Percentiles rank a stretch among this genome's conserved stretches.
Evolutionary conservation across 805 yeast species (phyloP).

Genomic region (Metschnikowia similis): DNA sequence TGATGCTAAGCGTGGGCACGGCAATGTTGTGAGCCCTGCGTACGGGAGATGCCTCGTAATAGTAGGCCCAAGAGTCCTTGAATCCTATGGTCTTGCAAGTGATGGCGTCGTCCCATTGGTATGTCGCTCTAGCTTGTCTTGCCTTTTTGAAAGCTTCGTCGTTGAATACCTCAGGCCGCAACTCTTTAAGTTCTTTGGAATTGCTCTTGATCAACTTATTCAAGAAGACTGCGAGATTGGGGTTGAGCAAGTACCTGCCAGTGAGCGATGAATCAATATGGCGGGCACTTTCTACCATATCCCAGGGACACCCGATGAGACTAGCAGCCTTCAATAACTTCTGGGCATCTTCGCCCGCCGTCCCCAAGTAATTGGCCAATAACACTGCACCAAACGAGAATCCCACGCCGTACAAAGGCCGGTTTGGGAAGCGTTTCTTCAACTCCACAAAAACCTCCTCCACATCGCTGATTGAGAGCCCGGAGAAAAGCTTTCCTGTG

Average conservation of each 20-base stretch:
- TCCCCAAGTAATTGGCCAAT: conserved; percentile 68
- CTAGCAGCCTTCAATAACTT: conserved; percentile 46
- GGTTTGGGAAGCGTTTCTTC: conserved; percentile 48
- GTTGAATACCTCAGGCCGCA: conserved; percentile 25
- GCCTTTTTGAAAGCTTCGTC: conserved; percentile 47
- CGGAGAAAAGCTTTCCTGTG: conserved; percentile 67
- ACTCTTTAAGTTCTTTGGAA: conserved; percentile 27
- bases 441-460: conserved; percentile 51
- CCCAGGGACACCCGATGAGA: conserved; percentile 70
- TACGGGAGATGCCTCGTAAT: conserved; percentile 56
- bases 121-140: conserved; percentile 33
- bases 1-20: conserved; percentile 62
- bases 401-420: conserved; percentile 68
- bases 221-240: conserved; percentile 30
- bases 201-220: conserved; percentile 31
- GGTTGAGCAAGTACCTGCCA: conserved; percentile 32
- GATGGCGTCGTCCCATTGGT: conserved; percentile 59
- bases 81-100: conserved; percentile 69
- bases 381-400: conserved; percentile 77
- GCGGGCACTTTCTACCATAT: conserved; percentile 48
- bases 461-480: conserved; percentile 68
- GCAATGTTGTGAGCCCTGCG: conserved; percentile 47
- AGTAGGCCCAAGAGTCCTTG: conserved; percentile 60
- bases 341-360: conserved; percentile 37
- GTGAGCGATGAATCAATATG: conserved; percentile 37